Evolutionary conservation across 2,329 filamentous ascomycete species (phyloP).

Genomic region (Colletotrichum sp.): DNA sequence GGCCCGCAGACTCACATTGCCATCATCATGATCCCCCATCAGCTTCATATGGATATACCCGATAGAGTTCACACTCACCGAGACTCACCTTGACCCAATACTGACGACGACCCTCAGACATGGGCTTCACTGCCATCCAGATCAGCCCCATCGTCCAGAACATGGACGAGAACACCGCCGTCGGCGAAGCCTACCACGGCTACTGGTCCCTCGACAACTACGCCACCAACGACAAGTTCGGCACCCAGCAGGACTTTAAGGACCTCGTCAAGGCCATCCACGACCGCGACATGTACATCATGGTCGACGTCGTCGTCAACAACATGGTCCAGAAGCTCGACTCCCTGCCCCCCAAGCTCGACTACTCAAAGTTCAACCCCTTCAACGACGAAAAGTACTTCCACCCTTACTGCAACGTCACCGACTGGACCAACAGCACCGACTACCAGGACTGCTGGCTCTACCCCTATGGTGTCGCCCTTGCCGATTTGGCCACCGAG

Average conservation of each 20-base stretch:
- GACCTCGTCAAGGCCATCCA: constrained; percentile 53
- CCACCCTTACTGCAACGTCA: constrained; percentile 62
- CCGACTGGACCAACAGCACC: constrained; percentile 57
- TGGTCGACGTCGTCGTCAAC: constrained; percentile 61
- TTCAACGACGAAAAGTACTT: constrained; percentile 62
- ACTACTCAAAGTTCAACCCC: constrained; percentile 26
- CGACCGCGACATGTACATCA: constrained; percentile 58
- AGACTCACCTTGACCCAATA: not conserved
- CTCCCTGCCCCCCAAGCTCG: constrained; percentile 54
- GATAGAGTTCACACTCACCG: not conserved
- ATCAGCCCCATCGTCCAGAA: constrained; percentile 61
- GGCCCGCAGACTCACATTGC: not conserved
- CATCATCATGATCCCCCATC: not conserved
- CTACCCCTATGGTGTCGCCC: constrained; percentile 57
- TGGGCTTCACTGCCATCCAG: constrained; percentile 49
- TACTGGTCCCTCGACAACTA: constrained; percentile 45
- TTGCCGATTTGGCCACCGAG: constrained; percentile 68
- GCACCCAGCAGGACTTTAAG: constrained; percentile 52
- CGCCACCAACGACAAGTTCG: constrained; percentile 52
- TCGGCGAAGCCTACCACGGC: constrained; percentile 39
- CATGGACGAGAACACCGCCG: constrained; percentile 25
- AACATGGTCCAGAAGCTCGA: constrained; percentile 44
- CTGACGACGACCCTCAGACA: constrained; percentile 4
- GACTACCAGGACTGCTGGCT: constrained; percentile 62
- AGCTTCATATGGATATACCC: not conserved